A percentile compares a stretch with the other conserved stretches of the same genome.
phyloP scores from a whole-genome alignment of 148 eudicot species.

The Fagopyrum tataricum region DNA sequence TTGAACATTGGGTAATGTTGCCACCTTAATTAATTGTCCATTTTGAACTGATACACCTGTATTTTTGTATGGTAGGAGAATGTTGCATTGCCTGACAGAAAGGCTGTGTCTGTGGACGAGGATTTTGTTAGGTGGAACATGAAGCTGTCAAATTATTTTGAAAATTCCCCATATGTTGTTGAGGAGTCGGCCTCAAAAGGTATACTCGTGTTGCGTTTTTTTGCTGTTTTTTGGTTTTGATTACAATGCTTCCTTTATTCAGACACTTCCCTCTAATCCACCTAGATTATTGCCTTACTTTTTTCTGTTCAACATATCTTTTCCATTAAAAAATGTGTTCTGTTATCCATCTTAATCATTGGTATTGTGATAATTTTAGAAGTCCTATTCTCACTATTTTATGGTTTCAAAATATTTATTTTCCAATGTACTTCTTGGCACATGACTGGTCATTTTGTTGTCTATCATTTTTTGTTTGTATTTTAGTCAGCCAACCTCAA shows the following conservation, averaged over 20 bases:
- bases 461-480: not conserved
- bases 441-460: not conserved
- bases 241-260: not conserved
- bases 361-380: no score
- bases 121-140: not conserved
- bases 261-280: not conserved
- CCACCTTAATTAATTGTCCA: no score
- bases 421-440: not conserved
- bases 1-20: no score
- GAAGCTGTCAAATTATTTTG: not conserved
- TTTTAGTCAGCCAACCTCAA: not conserved
- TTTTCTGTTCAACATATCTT: no score
- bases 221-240: not conserved
- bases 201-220: not conserved
- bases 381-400: no score
- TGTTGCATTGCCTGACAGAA: constrained; percentile 12
- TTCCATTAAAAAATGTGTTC: no score
- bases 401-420: not conserved
- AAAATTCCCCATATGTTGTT: constrained; percentile 9
- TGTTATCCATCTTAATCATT: no score
- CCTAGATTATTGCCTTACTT: not conserved
- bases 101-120: not conserved
- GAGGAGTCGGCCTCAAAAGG: not conserved
- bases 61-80: not conserved
- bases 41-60: not conserved